Evolutionary conservation across 805 yeast species (phyloP), one percentile per base, ranked within the genome.

Genomic region (Candida quercuum): DNA sequence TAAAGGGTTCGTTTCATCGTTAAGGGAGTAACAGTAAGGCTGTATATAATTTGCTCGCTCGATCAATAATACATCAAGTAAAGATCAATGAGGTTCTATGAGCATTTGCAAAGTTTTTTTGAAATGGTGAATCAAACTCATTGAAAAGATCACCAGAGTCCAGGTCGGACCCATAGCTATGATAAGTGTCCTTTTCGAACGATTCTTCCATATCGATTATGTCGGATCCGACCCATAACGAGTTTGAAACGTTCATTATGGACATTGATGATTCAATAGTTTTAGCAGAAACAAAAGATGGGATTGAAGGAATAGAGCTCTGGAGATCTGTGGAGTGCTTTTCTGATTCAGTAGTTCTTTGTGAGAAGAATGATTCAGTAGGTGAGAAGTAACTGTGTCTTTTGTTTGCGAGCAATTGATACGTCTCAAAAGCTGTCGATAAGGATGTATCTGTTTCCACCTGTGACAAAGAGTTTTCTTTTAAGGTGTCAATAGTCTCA

Each of bases 161-260:
- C 24, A 49, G 34, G 5, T 36, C 48, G 20, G 49, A 37, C 6
- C 40, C 43, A 32, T 41, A 48, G 11, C 11, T 19, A 12, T 32
- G 20, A 8, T 34, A 5, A 3, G 9, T 37, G 2, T 8, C 2
- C n/a, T 30, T 19, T 6, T 28, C 17, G 6, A 28, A 26, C 18
- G 23, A 35, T 12, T 38, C 40, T 3, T 38, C 33, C 20, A 14
- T 6, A 23, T 35, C 38, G 3, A 32, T 28, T 6, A 46, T 35
- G 6, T 41, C 35, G 5, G 51, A 32, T 5, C 54, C 56, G 24
- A 52, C 48, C 57, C 57, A 52, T 7, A 52, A 14, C 0, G 56
- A 45, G 25, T 45, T 41, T 2, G 52, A 48, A 0, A 52, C 44
- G 8, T 34, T 34, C 37, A 39, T n/a, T 2, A 51, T 42, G 10